Evolutionary conservation across 108 stramenopile genomes (phyloP), one percentile per base, ranked within the genome.

Genomic region (Skeletonema menzelii): DNA sequence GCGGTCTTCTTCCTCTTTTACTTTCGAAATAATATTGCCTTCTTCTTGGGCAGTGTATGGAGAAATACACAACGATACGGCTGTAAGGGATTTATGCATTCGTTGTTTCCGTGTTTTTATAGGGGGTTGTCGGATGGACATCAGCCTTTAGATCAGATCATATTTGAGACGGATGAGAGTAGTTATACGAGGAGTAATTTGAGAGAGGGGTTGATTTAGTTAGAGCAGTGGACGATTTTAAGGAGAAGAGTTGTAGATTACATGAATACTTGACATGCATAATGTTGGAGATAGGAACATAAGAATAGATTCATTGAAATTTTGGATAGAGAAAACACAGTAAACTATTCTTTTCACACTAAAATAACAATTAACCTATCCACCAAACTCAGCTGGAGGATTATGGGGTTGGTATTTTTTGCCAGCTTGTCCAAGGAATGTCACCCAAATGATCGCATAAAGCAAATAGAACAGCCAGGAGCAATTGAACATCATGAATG

Each of bases 401-500:
- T 8, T 22, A 20, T 6, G 47, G 7, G 7, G 22, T 22, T 10
- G 15, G 20, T 53, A 22, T 53, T 20, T 19, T 6, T 47, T 53
- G 49, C 49, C 49, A 20, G 22, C 49, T 53, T 84, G 86, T 19
- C 92, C 92, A 62, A 94, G 20, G 17, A 80, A 65, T 4, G 73
- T 40, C 0, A 95, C 79, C 91, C 94, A 95, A 34, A 86, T 70
- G 30, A 94, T 74, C 2, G 73, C 63, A 63, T 90, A 96, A 5
- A 82, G 37, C 14, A 93, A 56, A 69, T 91, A 91, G 56, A 73
- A 83, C 56, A 97, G 70, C 89, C 93, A 92, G 2, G 80, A 73
- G 26, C 94, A 44, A 76, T 94, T 94, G 70, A 97, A 97, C 22
- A 65, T 56, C 63, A 94, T 56, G 66, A 97, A 97, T 27, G 83